These are phyloP conservation scores for Heliosperma pusillum DNA, from an alignment of 148 eudicot species.

Conservation along the genomic window DNA sequence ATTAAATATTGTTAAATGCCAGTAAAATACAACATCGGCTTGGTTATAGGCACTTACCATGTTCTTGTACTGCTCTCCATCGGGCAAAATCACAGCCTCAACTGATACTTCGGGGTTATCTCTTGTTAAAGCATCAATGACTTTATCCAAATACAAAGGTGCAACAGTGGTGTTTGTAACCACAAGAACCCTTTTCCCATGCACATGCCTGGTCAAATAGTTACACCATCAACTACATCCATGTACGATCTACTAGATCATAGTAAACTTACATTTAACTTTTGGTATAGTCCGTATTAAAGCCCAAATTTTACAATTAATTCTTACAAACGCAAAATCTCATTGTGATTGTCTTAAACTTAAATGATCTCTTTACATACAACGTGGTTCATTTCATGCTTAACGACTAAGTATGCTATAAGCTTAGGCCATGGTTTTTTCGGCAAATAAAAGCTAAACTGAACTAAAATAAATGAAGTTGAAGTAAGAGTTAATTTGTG, in stretches of 20 bases:
- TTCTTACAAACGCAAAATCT: not conserved
- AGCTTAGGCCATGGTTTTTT: too few species aligned
- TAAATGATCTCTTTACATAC: too few species aligned
- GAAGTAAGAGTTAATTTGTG: too few species aligned
- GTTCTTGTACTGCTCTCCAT: slow-evolving; percentile 87
- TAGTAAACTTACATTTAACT: not conserved
- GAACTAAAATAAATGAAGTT: too few species aligned
- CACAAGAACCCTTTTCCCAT: slow-evolving; percentile 87
- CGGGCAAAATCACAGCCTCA: slow-evolving; percentile 82
- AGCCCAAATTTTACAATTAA: not conserved
- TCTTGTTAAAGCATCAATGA: slow-evolving; percentile 66
- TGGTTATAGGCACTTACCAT: slow-evolving; percentile 56
- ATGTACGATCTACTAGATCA: not conserved
- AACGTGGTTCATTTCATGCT: too few species aligned
- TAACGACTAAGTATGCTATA: too few species aligned
- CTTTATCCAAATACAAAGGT: slow-evolving; percentile 90
- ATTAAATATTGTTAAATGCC: not conserved
- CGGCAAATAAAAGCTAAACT: too few species aligned
- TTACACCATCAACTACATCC: not conserved
- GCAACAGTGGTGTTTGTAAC: slow-evolving; percentile 95
- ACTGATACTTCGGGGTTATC: slow-evolving; percentile 77
- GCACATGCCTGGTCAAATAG: slow-evolving; percentile 65
- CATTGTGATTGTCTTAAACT: too few species aligned
- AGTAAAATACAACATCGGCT: not conserved
- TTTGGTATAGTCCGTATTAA: not conserved